These are phyloP conservation scores for Stipa capillata DNA, from an alignment of 176 grass and related monocot species.

Conservation along the genomic window DNA sequence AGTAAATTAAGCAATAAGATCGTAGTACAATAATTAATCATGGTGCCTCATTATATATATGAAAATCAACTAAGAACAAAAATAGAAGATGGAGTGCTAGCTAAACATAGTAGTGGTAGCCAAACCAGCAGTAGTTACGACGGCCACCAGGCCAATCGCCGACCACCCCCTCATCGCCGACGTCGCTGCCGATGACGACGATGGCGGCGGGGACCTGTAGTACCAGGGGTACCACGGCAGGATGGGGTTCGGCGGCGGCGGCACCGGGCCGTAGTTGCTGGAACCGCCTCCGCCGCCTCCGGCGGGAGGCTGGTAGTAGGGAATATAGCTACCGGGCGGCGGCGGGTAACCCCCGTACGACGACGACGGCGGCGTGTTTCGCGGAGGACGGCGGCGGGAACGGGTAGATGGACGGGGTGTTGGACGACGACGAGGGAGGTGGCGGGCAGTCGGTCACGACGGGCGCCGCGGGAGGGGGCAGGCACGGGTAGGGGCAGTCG, in stretches of 20 bases:
- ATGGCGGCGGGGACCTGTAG: conserved; percentile 34
- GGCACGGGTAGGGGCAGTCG: conserved; percentile 72
- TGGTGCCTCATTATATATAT: not conserved
- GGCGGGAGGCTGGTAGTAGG: conserved; percentile 36
- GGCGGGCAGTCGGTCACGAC: conserved; percentile 32
- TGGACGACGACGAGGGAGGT: conserved; percentile 20
- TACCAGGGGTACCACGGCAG: conserved; percentile 92
- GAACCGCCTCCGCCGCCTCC: not conserved
- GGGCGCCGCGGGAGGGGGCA: conserved; percentile 37
- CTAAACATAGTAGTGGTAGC: too few species aligned
- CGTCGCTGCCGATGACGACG: not conserved
- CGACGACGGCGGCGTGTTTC: too few species aligned
- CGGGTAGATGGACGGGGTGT: not conserved
- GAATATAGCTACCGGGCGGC: conserved; percentile 23
- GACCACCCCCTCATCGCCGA: not conserved
- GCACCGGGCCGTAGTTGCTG: not conserved
- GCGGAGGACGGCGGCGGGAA: not conserved
- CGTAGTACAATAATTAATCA: not conserved
- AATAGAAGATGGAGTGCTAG: not conserved
- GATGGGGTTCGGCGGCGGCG: conserved; percentile 71
- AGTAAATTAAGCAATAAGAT: not conserved
- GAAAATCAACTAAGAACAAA: not conserved
- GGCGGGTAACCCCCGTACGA: conserved; percentile 53
- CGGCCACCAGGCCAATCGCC: not conserved
- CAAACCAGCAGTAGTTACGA: not conserved